These are phyloP conservation scores for Allantophomopsis lycopodina DNA, from an alignment of 2,329 filamentous ascomycete genomes.

Conservation along the genomic window DNA sequence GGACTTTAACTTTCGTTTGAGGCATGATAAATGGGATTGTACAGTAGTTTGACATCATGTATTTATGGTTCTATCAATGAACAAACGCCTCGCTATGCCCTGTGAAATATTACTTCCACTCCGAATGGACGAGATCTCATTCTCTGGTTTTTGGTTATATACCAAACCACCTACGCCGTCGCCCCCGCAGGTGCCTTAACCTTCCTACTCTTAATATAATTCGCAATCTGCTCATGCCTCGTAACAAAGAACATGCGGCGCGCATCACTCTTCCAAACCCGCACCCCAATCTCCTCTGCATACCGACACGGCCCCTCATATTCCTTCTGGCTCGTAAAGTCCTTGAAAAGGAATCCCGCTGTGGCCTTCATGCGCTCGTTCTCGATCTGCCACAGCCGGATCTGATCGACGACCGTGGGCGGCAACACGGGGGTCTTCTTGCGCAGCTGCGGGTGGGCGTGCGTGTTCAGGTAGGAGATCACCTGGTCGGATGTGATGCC, in stretches of 20 bases:
- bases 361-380: slow-evolving; percentile 85
- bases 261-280: slow-evolving; percentile 73
- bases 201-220: slow-evolving; percentile 60
- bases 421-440: slow-evolving; percentile 62
- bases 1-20: no score
- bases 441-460: slow-evolving; percentile 89
- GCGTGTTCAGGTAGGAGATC: slow-evolving; percentile 79
- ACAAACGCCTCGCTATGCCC: no score
- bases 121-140: no score
- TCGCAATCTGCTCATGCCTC: slow-evolving; percentile 75
- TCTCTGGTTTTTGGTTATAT: no score
- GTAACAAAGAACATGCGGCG: slow-evolving; percentile 84
- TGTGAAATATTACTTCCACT: no score
- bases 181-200: no score
- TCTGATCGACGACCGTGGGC: slow-evolving; percentile 94
- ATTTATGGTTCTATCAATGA: no score
- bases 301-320: slow-evolving; percentile 62
- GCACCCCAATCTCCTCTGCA: slow-evolving; percentile 79
- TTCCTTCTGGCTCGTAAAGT: slow-evolving; percentile 61
- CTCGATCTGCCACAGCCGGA: slow-evolving; percentile 93
- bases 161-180: no score
- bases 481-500: slow-evolving; percentile 95
- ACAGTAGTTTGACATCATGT: no score
- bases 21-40: no score
- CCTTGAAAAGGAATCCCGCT: slow-evolving; percentile 75